Evolutionary conservation across 75 land plant genomes (phyloP).

Genomic region (Larix kaempferi): DNA sequence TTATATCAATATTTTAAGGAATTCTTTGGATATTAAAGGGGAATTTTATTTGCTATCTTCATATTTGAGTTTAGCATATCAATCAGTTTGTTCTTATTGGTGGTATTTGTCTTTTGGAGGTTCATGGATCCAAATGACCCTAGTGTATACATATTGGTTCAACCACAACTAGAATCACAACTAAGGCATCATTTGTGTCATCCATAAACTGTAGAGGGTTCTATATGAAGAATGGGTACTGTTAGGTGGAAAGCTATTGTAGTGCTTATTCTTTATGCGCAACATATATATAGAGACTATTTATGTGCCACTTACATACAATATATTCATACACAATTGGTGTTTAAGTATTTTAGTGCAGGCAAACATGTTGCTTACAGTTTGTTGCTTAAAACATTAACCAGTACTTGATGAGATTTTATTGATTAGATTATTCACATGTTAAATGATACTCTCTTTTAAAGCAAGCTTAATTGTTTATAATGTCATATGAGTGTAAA

Average conservation of each 20-base stretch:
- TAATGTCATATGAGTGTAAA: background rate
- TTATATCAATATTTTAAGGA: background rate
- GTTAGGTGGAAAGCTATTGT: background rate
- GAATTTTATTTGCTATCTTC: background rate
- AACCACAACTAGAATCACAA: constrained; percentile 62
- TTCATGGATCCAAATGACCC: constrained; percentile 93
- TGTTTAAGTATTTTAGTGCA: too few relatives aligned
- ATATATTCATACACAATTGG: too few relatives aligned
- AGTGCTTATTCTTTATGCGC: background rate
- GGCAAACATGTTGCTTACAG: too few relatives aligned
- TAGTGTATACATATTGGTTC: constrained; percentile 76
- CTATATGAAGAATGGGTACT: background rate
- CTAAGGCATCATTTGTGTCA: constrained; percentile 64
- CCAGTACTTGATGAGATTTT: background rate
- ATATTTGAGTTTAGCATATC: background rate
- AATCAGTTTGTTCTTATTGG: background rate
- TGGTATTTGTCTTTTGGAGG: constrained; percentile 34
- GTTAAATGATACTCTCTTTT: background rate
- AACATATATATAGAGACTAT: too few relatives aligned
- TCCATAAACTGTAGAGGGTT: constrained; percentile 30
- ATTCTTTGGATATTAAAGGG: background rate
- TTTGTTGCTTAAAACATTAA: too few relatives aligned
- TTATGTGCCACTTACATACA: too few relatives aligned
- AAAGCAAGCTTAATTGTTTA: background rate
- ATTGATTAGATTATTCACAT: background rate